Evolutionary conservation across 345 rosid species (phyloP).

Genomic region (Physaria fendleri): DNA sequence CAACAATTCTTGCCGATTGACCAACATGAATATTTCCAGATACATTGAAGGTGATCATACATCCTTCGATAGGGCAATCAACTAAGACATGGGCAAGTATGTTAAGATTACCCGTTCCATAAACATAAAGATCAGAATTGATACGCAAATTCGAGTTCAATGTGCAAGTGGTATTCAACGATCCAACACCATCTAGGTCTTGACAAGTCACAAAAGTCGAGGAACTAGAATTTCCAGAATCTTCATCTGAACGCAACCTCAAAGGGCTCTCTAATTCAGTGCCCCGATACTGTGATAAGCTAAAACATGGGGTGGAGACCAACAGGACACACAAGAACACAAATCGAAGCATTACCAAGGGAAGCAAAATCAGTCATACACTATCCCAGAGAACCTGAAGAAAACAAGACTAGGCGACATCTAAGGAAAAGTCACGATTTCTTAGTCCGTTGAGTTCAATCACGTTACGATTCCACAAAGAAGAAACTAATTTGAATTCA

Average conservation of each 20-base stretch:
- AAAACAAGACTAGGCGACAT: not conserved
- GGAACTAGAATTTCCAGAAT: conserved; percentile 21
- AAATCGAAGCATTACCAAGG: conserved; percentile 37
- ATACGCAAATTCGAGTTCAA: conserved; percentile 60
- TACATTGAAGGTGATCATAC: conserved; percentile 58
- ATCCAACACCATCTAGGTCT: conserved; percentile 84
- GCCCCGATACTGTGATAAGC: conserved; percentile 28
- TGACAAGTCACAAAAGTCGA: conserved; percentile 36
- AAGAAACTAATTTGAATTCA: conserved; percentile 2
- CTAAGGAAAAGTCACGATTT: not conserved
- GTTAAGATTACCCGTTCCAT: conserved; percentile 69
- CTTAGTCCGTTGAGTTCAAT: not conserved
- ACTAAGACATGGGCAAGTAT: conserved; percentile 67
- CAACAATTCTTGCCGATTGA: conserved; percentile 49
- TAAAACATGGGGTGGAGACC: conserved; percentile 34
- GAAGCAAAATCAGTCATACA: conserved; percentile 12
- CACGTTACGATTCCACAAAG: not conserved
- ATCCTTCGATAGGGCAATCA: conserved; percentile 62
- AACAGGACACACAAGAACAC: conserved; percentile 47
- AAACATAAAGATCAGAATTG: conserved; percentile 49
- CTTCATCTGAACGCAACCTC: conserved; percentile 26
- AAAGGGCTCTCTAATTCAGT: conserved; percentile 20
- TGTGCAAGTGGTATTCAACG: conserved; percentile 75
- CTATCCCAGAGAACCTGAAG: conserved; percentile 13
- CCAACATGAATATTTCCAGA: conserved; percentile 74